phyloP scores from a whole-genome alignment of 805 yeast species.

The Brettanomyces anomalus region DNA sequence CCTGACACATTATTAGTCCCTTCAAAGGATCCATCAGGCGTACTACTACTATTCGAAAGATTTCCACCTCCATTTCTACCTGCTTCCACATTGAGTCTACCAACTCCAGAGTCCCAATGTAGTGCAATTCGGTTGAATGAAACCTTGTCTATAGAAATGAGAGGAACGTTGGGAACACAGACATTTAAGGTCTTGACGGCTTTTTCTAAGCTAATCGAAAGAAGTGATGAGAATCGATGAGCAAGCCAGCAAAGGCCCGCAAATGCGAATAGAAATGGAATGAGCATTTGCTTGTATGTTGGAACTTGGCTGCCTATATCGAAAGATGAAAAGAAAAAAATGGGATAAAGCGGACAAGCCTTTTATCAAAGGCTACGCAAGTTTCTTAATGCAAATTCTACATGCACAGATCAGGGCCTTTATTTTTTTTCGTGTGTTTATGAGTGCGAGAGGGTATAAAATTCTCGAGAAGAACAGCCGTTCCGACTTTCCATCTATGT shows the following conservation, averaged over 20 bases:
- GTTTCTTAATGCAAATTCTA: too few relatives aligned
- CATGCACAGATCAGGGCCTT: too few relatives aligned
- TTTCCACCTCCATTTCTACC: background rate
- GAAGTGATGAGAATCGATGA: constrained; percentile 18
- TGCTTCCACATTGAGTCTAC: constrained; percentile 1
- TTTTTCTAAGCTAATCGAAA: constrained; percentile 36
- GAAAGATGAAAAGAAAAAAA: background rate
- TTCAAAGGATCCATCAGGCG: too few relatives aligned
- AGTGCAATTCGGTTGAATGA: constrained; percentile 35
- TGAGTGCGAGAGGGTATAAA: too few relatives aligned
- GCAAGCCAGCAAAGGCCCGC: constrained; percentile 22
- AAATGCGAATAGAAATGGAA: constrained; percentile 13
- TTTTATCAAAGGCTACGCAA: too few relatives aligned
- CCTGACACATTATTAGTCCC: background rate
- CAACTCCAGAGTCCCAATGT: constrained; percentile 40
- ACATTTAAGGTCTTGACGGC: constrained; percentile 38
- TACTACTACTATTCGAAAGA: background rate
- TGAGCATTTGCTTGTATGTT: constrained; percentile 8
- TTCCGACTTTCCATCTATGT: too few relatives aligned
- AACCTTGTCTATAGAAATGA: constrained; percentile 46
- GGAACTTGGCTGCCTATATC: too few relatives aligned
- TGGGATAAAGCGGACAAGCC: background rate
- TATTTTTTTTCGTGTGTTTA: too few relatives aligned
- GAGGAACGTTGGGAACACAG: constrained; percentile 48
- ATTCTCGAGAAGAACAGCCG: too few relatives aligned